phyloP scores from a whole-genome alignment of 2,329 filamentous ascomycete species.

The Lecanoromycetidae sp. region DNA sequence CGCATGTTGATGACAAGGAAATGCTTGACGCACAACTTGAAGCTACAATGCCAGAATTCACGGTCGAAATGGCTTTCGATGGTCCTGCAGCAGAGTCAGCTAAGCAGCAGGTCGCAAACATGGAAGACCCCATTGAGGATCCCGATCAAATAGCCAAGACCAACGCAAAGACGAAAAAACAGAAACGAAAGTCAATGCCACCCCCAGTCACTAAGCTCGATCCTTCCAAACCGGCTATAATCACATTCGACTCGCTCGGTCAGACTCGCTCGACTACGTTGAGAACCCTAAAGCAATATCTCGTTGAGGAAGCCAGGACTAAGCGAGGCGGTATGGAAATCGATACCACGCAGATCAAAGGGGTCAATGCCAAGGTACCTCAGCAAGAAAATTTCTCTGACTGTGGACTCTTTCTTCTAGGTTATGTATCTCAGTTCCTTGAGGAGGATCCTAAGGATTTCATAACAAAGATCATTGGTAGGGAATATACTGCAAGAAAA shows the following conservation, averaged over 20 bases:
- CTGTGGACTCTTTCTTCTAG: conserved; percentile 76
- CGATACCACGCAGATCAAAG: conserved; percentile 36
- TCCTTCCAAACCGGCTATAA: conserved; percentile 53
- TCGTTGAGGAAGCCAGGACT: conserved; percentile 57
- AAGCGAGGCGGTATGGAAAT: conserved; percentile 42
- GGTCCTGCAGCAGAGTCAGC: neutral
- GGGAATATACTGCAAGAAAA: conserved; percentile 44
- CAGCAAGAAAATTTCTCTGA: conserved; percentile 74
- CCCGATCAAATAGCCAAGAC: neutral
- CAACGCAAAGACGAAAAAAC: conserved; percentile 21
- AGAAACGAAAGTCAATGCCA: conserved; percentile 25
- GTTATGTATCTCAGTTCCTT: conserved; percentile 74
- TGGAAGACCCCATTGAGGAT: neutral
- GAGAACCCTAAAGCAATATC: conserved; percentile 60
- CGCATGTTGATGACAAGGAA: conserved; percentile 8
- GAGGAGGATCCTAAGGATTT: conserved; percentile 56
- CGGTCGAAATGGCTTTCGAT: neutral
- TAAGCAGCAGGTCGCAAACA: neutral
- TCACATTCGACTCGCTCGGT: conserved; percentile 82
- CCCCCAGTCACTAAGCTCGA: conserved; percentile 33
- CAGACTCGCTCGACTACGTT: conserved; percentile 51
- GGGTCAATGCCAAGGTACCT: conserved; percentile 66
- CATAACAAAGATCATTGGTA: conserved; percentile 51
- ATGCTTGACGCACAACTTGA: conserved; percentile 12
- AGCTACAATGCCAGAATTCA: neutral